phyloP scores from a whole-genome alignment of 2,329 filamentous ascomycete genomes.

The Colletotrichum camelliae region DNA sequence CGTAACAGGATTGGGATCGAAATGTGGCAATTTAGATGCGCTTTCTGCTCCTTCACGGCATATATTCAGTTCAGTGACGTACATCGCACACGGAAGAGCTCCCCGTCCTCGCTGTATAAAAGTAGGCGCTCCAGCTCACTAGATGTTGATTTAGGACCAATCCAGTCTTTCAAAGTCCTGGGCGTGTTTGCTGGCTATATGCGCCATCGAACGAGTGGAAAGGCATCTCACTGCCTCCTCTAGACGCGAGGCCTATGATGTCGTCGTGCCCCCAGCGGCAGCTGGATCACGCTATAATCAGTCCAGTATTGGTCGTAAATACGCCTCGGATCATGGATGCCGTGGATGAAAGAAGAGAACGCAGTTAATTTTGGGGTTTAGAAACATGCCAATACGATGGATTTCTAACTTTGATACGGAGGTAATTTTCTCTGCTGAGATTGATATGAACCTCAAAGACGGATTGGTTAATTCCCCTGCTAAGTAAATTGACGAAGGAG shows the following conservation, averaged over 20 bases:
- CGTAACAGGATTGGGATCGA: too few relatives aligned
- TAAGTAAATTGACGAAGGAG: background rate
- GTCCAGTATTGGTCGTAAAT: rapidly evolving
- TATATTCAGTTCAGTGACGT: too few relatives aligned
- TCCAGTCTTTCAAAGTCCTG: too few relatives aligned
- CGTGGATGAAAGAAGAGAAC: background rate
- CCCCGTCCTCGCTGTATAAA: background rate
- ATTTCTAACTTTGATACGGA: background rate
- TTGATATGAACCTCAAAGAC: background rate
- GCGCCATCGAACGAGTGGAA: rapidly evolving
- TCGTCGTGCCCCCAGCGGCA: background rate
- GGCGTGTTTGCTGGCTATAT: background rate
- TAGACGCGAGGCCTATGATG: background rate
- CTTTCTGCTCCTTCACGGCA: too few relatives aligned
- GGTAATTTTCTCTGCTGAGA: background rate
- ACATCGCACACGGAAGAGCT: too few relatives aligned
- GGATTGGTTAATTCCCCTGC: background rate
- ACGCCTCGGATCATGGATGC: background rate
- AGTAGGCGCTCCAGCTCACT: rapidly evolving
- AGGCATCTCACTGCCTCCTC: rapidly evolving
- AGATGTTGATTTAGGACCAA: background rate
- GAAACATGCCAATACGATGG: background rate
- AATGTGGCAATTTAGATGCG: too few relatives aligned
- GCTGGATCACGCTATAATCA: rapidly evolving
- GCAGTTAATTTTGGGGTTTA: background rate